These are phyloP conservation scores for Kuraishia molischiana DNA, from an alignment of 805 yeast genomes.

Conservation along the genomic window DNA sequence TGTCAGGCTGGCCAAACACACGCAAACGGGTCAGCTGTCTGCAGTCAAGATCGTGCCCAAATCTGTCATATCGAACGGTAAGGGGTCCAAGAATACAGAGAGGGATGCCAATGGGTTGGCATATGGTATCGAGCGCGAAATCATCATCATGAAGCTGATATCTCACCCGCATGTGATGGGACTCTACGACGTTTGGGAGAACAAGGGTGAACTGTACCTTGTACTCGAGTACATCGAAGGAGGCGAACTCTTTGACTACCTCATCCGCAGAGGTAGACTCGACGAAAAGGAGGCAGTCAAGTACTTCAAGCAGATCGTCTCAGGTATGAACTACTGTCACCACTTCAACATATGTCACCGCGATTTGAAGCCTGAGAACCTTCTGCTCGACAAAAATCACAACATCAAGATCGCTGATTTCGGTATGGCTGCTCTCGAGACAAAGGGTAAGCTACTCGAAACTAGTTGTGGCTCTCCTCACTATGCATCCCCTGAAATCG, in stretches of 20 bases:
- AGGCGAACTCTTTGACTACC: conserved; percentile 89
- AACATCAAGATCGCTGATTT: conserved; percentile 96
- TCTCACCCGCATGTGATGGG: conserved; percentile 75
- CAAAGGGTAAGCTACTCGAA: conserved; percentile 70
- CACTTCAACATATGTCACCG: conserved; percentile 64
- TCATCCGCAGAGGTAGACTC: conserved; percentile 80
- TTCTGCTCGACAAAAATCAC: conserved; percentile 67
- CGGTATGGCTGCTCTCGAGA: conserved; percentile 97
- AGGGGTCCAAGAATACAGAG: conserved; percentile 13
- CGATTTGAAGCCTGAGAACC: conserved; percentile 74
- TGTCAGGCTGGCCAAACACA: conserved; percentile 65
- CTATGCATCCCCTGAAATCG: conserved; percentile 97
- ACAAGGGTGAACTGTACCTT: conserved; percentile 70
- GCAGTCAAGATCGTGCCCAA: conserved; percentile 81
- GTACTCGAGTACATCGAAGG: conserved; percentile 95
- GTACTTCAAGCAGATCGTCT: conserved; percentile 67
- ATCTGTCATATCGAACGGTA: conserved; percentile 28
- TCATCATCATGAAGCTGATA: conserved; percentile 74
- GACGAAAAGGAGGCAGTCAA: conserved; percentile 85
- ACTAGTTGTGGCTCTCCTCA: conserved; percentile 98
- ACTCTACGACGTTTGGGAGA: conserved; percentile 81
- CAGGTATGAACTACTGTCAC: conserved; percentile 61
- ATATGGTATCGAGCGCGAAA: conserved; percentile 81
- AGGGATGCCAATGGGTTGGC: conserved; percentile 50
- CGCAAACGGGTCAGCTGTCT: conserved; percentile 61